phyloP scores from a whole-genome alignment of 2,329 filamentous ascomycete species.

The Penicillium digitatum region DNA sequence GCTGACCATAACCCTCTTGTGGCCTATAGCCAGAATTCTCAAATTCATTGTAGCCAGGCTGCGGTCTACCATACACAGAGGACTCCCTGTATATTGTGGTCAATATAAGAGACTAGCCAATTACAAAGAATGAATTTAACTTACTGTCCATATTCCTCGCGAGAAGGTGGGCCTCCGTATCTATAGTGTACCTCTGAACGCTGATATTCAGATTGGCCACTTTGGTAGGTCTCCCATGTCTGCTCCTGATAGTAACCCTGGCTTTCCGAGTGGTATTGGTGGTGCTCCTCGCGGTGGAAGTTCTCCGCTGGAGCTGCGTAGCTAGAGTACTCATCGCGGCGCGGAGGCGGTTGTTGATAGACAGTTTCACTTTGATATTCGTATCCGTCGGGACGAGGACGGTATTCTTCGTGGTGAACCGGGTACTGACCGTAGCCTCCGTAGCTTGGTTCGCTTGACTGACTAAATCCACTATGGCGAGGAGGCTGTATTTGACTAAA shows the following conservation, averaged over 20 bases:
- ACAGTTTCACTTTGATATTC: slow-evolving; percentile 18
- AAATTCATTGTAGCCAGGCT: slow-evolving; percentile 15
- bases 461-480: slow-evolving; percentile 10
- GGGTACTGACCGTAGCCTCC: slow-evolving; percentile 16
- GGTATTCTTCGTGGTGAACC: slow-evolving; percentile 10
- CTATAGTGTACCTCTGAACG: slow-evolving; percentile 18
- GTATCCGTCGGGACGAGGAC: slow-evolving; percentile 8
- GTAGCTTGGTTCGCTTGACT: slow-evolving; percentile 18
- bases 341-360: slow-evolving; percentile 14
- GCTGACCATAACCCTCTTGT: slow-evolving; percentile 17
- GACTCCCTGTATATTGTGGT: slow-evolving; percentile 17
- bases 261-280: slow-evolving; percentile 12
- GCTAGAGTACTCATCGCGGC: slow-evolving; percentile 12
- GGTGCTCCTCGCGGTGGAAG: slow-evolving; percentile 19
- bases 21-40: slow-evolving; percentile 13
- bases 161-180: slow-evolving; percentile 12
- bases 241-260: slow-evolving; percentile 19
- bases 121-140: slow-evolving; percentile 12
- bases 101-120: slow-evolving; percentile 6
- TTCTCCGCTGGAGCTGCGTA: slow-evolving; percentile 10
- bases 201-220: slow-evolving; percentile 16
- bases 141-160: slow-evolving; percentile 21
- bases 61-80: slow-evolving; percentile 20
- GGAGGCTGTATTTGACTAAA: slow-evolving; percentile 5
- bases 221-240: slow-evolving; percentile 16